Conservation (phyloP, 2,329 filamentous ascomycete genomes). For the Pyricularia grisea region DNA sequence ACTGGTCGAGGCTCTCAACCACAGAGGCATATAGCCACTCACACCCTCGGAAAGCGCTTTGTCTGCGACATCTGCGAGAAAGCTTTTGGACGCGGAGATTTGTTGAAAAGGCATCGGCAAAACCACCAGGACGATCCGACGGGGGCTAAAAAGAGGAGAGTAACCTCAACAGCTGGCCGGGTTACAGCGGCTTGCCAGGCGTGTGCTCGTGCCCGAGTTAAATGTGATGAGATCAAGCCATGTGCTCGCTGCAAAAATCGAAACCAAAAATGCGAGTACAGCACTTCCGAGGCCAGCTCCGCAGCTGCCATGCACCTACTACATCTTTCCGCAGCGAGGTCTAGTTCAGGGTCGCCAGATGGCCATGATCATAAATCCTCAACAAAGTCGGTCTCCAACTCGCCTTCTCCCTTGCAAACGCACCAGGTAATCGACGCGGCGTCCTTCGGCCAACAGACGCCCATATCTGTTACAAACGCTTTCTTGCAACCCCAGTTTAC, state of each 20-base stretch:
- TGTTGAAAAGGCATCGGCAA: constrained; percentile 40
- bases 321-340: constrained; percentile 26
- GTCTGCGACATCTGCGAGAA: constrained; percentile 39
- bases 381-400: neutral
- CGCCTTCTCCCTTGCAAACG: neutral
- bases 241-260: constrained; percentile 40
- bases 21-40: constrained; percentile 36
- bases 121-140: constrained; percentile 39
- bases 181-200: constrained; percentile 43
- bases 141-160: constrained; percentile 35
- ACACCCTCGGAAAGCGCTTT: constrained; percentile 40
- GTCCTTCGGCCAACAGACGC: neutral
- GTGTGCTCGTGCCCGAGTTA: constrained; percentile 42
- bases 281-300: constrained; percentile 25
- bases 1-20: neutral
- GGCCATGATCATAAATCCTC: neutral
- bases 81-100: constrained; percentile 42
- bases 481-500: neutral
- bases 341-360: neutral
- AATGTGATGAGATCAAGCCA: constrained; percentile 45
- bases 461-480: neutral
- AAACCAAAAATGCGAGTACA: constrained; percentile 33
- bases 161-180: constrained; percentile 33
- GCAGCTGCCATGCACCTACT: constrained; percentile 32
- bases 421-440: neutral